These are phyloP conservation scores for Fusarium bactridioides DNA, from an alignment of 2,329 filamentous ascomycete genomes.

Conservation along the genomic window DNA sequence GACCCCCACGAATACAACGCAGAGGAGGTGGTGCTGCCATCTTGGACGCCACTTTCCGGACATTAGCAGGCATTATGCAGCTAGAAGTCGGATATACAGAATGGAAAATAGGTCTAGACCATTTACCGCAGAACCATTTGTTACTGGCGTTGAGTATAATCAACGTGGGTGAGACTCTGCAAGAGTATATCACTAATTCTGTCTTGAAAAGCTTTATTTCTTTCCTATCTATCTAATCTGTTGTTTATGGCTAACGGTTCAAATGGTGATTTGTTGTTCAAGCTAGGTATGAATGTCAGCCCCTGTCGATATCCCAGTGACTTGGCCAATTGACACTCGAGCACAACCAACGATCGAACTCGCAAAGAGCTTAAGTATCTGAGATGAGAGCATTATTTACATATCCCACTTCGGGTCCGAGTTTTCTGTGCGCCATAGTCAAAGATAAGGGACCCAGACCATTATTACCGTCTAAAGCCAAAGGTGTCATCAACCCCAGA, in stretches of 20 bases:
- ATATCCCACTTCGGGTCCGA: background rate
- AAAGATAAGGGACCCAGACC: background rate
- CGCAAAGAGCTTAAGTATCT: too few relatives aligned
- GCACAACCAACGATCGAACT: too few relatives aligned
- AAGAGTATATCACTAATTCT: too few relatives aligned
- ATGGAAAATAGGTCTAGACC: background rate
- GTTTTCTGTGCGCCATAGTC: background rate
- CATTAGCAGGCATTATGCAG: background rate
- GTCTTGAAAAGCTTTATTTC: accelerated
- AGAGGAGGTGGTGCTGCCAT: background rate
- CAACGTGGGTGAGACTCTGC: background rate
- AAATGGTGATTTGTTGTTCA: background rate
- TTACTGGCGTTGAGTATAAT: background rate
- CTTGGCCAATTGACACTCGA: background rate
- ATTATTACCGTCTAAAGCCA: background rate
- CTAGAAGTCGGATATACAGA: background rate
- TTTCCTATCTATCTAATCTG: accelerated
- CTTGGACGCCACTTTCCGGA: background rate
- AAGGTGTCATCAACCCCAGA: constrained; percentile 14
- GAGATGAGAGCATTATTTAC: accelerated
- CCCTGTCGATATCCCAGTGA: accelerated
- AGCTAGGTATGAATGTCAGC: too few relatives aligned
- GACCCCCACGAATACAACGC: background rate
- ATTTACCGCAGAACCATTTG: background rate
- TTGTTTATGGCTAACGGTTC: accelerated